phyloP scores from a whole-genome alignment of 2,329 filamentous ascomycete genomes.

The Metarhizium brunneum region DNA sequence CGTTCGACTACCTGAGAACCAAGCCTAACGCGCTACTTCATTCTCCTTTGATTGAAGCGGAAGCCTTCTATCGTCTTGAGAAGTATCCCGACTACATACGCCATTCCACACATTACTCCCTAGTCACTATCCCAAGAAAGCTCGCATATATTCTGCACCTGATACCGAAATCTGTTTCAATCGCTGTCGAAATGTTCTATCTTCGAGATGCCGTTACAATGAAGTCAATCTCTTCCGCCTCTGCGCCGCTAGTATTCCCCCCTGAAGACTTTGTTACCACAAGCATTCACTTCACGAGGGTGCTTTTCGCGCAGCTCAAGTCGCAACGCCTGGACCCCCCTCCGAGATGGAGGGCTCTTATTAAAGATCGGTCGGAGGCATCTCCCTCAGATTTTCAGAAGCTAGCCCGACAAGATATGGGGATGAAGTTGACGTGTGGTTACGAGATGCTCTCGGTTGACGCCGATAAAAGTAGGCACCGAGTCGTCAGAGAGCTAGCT shows the following conservation, averaged over 20 bases:
- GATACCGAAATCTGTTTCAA: slow-evolving; percentile 66
- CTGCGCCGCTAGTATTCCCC: slow-evolving; percentile 52
- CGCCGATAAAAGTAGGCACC: slow-evolving; percentile 57
- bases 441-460: slow-evolving; percentile 78
- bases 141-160: slow-evolving; percentile 71
- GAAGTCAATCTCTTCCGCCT: slow-evolving; percentile 52
- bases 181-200: slow-evolving; percentile 87
- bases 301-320: slow-evolving; percentile 82
- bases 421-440: slow-evolving; percentile 84
- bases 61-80: slow-evolving; percentile 81
- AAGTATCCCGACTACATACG: slow-evolving; percentile 73
- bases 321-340: slow-evolving; percentile 73
- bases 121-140: slow-evolving; percentile 68
- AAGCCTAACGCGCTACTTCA: slow-evolving; percentile 53
- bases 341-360: slow-evolving; percentile 32
- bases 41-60: slow-evolving; percentile 67
- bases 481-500: slow-evolving; percentile 63
- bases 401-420: slow-evolving; percentile 43
- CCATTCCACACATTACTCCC: slow-evolving; percentile 66
- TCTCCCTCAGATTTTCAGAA: slow-evolving; percentile 14
- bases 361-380: slow-evolving; percentile 13
- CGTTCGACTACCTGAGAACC: slow-evolving; percentile 49
- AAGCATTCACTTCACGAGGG: slow-evolving; percentile 75
- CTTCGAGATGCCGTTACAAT: slow-evolving; percentile 73
- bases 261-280: slow-evolving; percentile 72